Conservation (phyloP, 1,284 basidiomycete species). For the Cerrena zonata region DNA sequence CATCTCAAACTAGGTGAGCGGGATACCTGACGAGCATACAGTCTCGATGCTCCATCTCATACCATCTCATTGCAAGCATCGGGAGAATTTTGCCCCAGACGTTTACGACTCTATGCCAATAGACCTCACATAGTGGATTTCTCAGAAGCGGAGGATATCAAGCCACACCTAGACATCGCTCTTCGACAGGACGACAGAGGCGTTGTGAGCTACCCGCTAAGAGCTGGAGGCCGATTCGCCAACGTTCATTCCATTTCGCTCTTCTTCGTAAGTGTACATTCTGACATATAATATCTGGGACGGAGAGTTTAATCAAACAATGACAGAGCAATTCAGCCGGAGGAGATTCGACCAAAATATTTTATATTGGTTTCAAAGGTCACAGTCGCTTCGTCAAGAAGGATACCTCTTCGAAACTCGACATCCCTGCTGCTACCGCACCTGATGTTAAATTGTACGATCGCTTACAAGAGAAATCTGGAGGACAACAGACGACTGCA, state of each 20-base stretch:
- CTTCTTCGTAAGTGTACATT: conserved; percentile 60
- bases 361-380: conserved; percentile 78
- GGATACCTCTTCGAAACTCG: conserved; percentile 56
- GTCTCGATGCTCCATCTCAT: conserved; percentile 11
- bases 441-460: conserved; percentile 64
- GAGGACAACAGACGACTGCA: conserved; percentile 44
- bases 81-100: conserved; percentile 62
- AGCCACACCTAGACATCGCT: conserved; percentile 64
- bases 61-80: conserved; percentile 51
- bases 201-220: conserved; percentile 71
- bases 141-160: conserved; percentile 57
- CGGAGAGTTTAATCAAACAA: too few species aligned
- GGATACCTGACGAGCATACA: neutral
- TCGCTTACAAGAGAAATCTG: conserved; percentile 50
- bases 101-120: conserved; percentile 66
- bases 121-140: conserved; percentile 71
- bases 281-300: too few species aligned
- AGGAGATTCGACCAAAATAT: conserved; percentile 58
- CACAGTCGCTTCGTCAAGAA: conserved; percentile 53
- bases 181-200: conserved; percentile 63
- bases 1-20: conserved; percentile 64
- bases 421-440: conserved; percentile 66
- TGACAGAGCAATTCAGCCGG: conserved; percentile 60
- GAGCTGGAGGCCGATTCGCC: conserved; percentile 61
- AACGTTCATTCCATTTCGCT: conserved; percentile 68